Conservation (phyloP, 495 filamentous ascomycete genomes). For the Penicillium turbatum region DNA sequence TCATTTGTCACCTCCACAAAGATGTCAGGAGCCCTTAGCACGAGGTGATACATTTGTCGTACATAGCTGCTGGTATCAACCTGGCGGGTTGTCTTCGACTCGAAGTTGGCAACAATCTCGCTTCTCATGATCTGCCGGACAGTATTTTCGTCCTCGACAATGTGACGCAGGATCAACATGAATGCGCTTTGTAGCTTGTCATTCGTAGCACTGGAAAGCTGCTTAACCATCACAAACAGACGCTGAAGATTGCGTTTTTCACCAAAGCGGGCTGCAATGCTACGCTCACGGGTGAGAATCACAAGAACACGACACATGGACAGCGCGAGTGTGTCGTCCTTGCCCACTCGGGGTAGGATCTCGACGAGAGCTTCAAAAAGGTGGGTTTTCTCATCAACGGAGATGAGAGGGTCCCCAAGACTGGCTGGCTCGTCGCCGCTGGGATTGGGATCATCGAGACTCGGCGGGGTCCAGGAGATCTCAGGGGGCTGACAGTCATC, state of each 20-base stretch:
- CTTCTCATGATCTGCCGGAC: conserved; percentile 89
- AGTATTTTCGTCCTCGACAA: conserved; percentile 88
- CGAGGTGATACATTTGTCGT: conserved; percentile 74
- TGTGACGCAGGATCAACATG: conserved; percentile 84
- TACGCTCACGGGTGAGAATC: conserved; percentile 75
- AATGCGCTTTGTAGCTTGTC: conserved; percentile 73
- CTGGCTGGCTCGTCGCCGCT: conserved; percentile 51
- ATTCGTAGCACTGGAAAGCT: conserved; percentile 72
- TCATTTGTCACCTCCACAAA: conserved; percentile 93
- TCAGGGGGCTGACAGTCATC: conserved; percentile 78
- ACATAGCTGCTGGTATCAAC: conserved; percentile 71
- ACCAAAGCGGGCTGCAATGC: conserved; percentile 68
- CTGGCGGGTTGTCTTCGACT: conserved; percentile 55
- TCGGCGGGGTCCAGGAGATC: conserved; percentile 67
- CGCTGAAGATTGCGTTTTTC: conserved; percentile 86
- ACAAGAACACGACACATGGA: conserved; percentile 82
- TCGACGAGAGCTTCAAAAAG: conserved; percentile 75
- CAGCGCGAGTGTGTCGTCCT: conserved; percentile 79
- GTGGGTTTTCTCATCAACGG: conserved; percentile 58
- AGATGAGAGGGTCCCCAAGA: conserved; percentile 59
- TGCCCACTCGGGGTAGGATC: conserved; percentile 78
- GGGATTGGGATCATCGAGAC: conserved; percentile 44
- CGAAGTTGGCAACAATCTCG: conserved; percentile 75
- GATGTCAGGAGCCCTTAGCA: conserved; percentile 75
- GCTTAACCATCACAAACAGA: conserved; percentile 91